Base-by-base conservation (phyloP, 345 rosid genomes). In the Sapria himalayana region DNA sequence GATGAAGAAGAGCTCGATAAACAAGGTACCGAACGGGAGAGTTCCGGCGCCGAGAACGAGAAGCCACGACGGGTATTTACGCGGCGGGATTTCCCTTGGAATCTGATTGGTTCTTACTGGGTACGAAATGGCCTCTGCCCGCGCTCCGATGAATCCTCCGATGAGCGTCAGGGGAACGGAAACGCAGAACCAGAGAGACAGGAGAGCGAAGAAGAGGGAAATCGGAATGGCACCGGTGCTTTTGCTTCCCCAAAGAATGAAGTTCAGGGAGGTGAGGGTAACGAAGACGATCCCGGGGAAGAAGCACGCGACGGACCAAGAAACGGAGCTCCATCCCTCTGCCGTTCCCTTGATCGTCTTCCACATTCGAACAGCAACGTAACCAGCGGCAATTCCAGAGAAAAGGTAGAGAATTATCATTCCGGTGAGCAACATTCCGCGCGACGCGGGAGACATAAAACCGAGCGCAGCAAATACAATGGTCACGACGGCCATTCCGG, bases 1-100 rank as follows among this genome's bases (percentile, higher is more conserved):
- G 53, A 79, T 72, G 67, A 75, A 79, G 70, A 75, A 70, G 38
- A 79, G 75, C 49, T 78, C 92, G 7, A 78, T 75, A 68, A 70
- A 78, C 5, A 78, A 64, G 1, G 85, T 78, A 49, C 92, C 85
- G 15, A 79, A 79, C 13, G 81, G 92, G 49, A 79, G 78, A 35
- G 81, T 70, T 52, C 92, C 92, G 41, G 92, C 85, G 42, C 92
- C 92, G 3, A 79, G 85, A 34, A 79, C 92, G 35, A 79, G 81
- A 45, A 75, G 78, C 85, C 85, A 79, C 25, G 85, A 75, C 17
- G 92, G 92, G 56, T 75, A 79, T 48, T 75, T 79, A 41, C 76
- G 74, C 34, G 73, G 81, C 36, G 92, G 92, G 43, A 79, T 75
- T 60, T 75, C 92, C 62, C 92, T 59, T 7, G 92, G 92, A 20